Conservation (phyloP, 2,329 filamentous ascomycete species). For the Phialemonium atrogriseum region DNA sequence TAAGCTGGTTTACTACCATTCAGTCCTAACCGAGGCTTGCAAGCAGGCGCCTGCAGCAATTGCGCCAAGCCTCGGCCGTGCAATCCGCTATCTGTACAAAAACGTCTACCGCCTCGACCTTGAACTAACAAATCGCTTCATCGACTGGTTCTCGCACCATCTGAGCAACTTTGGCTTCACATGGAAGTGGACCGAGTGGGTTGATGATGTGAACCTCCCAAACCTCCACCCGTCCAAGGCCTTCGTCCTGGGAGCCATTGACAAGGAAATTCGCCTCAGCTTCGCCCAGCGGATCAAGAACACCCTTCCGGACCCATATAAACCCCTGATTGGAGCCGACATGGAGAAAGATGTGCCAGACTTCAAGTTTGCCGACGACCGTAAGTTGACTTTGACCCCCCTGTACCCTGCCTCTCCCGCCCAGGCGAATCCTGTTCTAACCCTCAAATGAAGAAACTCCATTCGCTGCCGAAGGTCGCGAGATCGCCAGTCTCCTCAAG, state of each 20-base stretch:
- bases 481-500: constrained; percentile 69
- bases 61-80: constrained; percentile 84
- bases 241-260: constrained; percentile 82
- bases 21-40: constrained; percentile 88
- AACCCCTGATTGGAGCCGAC: constrained; percentile 72
- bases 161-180: constrained; percentile 98
- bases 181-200: constrained; percentile 99
- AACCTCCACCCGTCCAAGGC: constrained; percentile 81
- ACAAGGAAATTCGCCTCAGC: constrained; percentile 94
- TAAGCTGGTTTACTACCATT: constrained; percentile 95
- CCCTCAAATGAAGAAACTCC: constrained; percentile 52
- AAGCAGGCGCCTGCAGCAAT: constrained; percentile 96
- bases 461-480: constrained; percentile 76
- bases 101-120: constrained; percentile 77
- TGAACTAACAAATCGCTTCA: constrained; percentile 76
- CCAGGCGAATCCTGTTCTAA: constrained; percentile 5
- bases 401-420: too few species aligned
- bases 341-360: constrained; percentile 95
- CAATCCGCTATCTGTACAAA: constrained; percentile 85
- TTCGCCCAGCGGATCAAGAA: constrained; percentile 95
- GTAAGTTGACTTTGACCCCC: constrained; percentile 36
- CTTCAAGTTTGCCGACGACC: constrained; percentile 77
- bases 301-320: constrained; percentile 78
- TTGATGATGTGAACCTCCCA: constrained; percentile 72
- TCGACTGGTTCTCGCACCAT: constrained; percentile 98